A percentile compares a stretch with the other conserved stretches of the same genome.
phyloP scores from a whole-genome alignment of 495 filamentous ascomycete genomes.

The Astrocystis sublimbata region DNA sequence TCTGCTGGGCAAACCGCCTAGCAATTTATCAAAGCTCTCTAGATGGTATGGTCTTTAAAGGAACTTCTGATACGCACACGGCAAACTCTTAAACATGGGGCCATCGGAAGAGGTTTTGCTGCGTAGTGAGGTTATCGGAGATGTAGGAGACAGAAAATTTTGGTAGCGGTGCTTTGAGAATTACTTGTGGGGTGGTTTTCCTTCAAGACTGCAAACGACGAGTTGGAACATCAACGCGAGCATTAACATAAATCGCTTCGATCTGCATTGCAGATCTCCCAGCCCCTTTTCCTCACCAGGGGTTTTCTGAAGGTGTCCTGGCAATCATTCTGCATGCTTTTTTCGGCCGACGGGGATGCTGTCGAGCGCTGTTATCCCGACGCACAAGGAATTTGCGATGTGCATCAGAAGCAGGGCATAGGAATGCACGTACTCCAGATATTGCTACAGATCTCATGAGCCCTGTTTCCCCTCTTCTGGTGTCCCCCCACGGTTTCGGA shows the following conservation, averaged over 20 bases:
- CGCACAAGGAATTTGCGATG: background rate
- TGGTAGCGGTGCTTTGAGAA: conserved; percentile 17
- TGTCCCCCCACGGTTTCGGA: background rate
- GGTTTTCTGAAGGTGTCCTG: background rate
- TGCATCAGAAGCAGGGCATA: background rate
- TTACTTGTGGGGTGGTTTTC: background rate
- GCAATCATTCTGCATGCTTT: background rate
- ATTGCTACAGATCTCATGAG: background rate
- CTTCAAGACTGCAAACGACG: background rate
- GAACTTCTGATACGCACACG: background rate
- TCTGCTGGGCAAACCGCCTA: conserved; percentile 7
- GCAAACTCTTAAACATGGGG: background rate
- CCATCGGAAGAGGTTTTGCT: conserved; percentile 13
- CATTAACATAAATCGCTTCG: conserved; percentile 17
- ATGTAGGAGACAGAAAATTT: conserved; percentile 10
- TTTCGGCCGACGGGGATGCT: background rate
- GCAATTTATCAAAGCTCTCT: background rate
- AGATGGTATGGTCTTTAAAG: conserved; percentile 1
- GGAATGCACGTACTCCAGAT: background rate
- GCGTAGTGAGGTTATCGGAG: conserved; percentile 9
- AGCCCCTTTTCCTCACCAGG: background rate
- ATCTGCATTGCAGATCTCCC: conserved; percentile 4
- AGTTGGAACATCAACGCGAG: conserved; percentile 1
- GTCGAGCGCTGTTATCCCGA: no score
- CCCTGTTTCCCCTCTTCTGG: background rate